Evolutionary conservation across 192 early-diverging fungal genomes (phyloP), one percentile per base, ranked within the genome.

Genomic region (Rhizophagus clarus): DNA sequence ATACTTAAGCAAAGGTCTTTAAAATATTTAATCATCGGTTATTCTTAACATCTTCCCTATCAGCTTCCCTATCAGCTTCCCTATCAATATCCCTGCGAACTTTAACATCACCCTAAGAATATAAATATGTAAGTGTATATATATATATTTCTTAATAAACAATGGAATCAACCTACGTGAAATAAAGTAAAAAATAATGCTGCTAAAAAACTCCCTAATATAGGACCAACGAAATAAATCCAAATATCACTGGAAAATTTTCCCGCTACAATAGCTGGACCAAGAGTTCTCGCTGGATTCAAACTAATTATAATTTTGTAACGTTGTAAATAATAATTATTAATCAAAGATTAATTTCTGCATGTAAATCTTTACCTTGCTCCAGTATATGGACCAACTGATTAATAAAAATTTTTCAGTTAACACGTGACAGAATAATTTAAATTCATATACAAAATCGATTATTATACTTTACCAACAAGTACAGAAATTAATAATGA

Each of bases 281-380:
- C 68, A n/a, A 70, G 26, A 20, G 68, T 70, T 40, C 68, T 70
- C 31, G 68, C 68, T 37, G 68, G 68, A 70, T 70, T 70, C n/a
- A 70, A 70, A 45, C 68, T 70, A 37, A 37, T 37, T 69, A 69
- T 37, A 34, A 34, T 34, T 40, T 37, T 40, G 0, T 9, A 14
- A 20, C 10, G 20, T n/a, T 12, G 31, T 7, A 40, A 34, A 22
- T 20, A 22, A 40, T 40, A 11, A 10, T 66, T 11, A 24, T 42
- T 29, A 31, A 20, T 0, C 17, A 67, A 32, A 31, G 0, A 67
- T 15, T 4, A 67, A 67, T 67, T 67, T 67, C 4, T 31, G 12
- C 37, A 32, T 7, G 26, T 14, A 20, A 22, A 20, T 20, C 3
- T 17, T 56, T 26, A 70, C 68, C 68, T 70, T 17, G 20, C 68